Percentiles rank a stretch among this genome's conserved stretches.
Conservation (phyloP, 768 basidiomycete genomes). For the Tricholoma saponaceum region DNA sequence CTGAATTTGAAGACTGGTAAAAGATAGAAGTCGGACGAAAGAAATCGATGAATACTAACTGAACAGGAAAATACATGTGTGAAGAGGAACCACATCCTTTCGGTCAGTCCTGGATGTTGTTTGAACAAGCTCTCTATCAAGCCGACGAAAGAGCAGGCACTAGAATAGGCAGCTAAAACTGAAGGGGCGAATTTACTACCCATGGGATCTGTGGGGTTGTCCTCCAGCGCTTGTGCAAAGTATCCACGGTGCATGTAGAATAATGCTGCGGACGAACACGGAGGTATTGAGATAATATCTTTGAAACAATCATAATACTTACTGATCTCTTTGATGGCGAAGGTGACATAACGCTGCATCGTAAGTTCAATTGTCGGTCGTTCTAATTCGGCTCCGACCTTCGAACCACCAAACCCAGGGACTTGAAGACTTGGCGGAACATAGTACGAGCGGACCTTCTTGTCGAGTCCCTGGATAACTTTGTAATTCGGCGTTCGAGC, state of each 20-base stretch:
- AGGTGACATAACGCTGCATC: constrained; percentile 64
- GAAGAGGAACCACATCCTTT: constrained; percentile 71
- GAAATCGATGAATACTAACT: constrained; percentile 31
- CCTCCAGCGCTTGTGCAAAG: constrained; percentile 67
- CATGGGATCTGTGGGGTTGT: constrained; percentile 59
- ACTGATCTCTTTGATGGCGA: constrained; percentile 70
- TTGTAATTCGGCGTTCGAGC: constrained; percentile 59
- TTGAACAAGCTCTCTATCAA: constrained; percentile 61
- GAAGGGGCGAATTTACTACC: constrained; percentile 67
- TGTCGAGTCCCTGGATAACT: constrained; percentile 59
- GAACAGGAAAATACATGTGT: constrained; percentile 72
- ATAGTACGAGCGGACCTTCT: constrained; percentile 59
- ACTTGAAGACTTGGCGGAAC: constrained; percentile 63
- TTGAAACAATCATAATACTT: constrained; percentile 12
- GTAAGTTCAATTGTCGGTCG: constrained; percentile 52
- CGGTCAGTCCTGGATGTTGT: constrained; percentile 61
- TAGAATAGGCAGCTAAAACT: constrained; percentile 65
- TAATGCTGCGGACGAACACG: constrained; percentile 36
- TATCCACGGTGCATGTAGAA: constrained; percentile 76
- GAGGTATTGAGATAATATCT: neutral
- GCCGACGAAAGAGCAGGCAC: constrained; percentile 65
- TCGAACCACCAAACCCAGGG: constrained; percentile 56
- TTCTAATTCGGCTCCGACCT: constrained; percentile 34
- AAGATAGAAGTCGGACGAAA: constrained; percentile 1
- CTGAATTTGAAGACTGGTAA: constrained; percentile 25